Percentiles rank a stretch among this genome's conserved stretches.
phyloP scores from a whole-genome alignment of 1,284 basidiomycete species.

The Microbotryum scabiosae region DNA sequence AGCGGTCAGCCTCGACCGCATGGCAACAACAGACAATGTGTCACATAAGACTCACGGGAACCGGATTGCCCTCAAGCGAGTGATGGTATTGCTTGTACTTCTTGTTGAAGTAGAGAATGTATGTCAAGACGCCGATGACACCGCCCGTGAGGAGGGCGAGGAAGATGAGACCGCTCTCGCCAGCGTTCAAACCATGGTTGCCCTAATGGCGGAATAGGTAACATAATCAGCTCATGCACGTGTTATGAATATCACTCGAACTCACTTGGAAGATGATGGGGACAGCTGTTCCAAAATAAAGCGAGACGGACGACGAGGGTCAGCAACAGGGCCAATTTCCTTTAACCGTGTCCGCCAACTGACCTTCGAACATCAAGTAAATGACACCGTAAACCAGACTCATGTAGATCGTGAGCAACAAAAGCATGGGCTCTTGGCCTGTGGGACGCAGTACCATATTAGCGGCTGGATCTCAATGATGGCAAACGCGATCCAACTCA shows the following conservation, averaged over 20 bases:
- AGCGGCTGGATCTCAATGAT: too few relatives aligned
- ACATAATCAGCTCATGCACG: too few relatives aligned
- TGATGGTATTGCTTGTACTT: conserved; percentile 29
- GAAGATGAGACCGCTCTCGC: conserved; percentile 46
- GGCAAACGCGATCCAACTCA: conserved; percentile 3
- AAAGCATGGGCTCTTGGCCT: conserved; percentile 66
- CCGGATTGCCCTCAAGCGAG: conserved; percentile 18
- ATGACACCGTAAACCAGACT: conserved; percentile 28
- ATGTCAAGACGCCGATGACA: conserved; percentile 22
- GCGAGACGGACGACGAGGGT: too few relatives aligned
- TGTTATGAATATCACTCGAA: too few relatives aligned
- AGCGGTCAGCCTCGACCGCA: too few relatives aligned
- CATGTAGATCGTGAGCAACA: conserved; percentile 49
- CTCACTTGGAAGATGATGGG: conserved; percentile 44
- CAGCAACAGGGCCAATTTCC: too few relatives aligned
- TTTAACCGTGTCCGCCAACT: too few relatives aligned
- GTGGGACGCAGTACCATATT: conserved; percentile 38
- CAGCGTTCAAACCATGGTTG: conserved; percentile 45
- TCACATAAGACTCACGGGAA: conserved; percentile 9
- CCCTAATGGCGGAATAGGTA: neutral
- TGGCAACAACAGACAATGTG: too few relatives aligned
- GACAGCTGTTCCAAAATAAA: conserved; percentile 26
- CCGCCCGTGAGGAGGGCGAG: conserved; percentile 43
- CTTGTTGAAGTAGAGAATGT: conserved; percentile 35
- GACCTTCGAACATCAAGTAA: conserved; percentile 37